These are phyloP conservation scores for Turritis glabra DNA, from an alignment of 345 rosid species.

Conservation along the genomic window DNA sequence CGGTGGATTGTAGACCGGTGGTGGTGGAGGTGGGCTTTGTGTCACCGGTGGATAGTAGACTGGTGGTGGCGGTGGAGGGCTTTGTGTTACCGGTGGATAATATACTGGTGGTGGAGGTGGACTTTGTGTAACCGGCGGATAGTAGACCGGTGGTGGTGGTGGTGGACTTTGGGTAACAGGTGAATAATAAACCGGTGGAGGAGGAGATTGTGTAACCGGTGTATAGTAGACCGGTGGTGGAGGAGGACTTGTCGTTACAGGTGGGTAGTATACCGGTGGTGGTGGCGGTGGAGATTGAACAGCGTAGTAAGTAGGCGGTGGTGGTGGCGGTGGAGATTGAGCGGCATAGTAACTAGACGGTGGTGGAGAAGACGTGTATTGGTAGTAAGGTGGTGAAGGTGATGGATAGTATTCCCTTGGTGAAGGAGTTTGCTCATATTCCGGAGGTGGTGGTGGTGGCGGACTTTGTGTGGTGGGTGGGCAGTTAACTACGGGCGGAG, in stretches of 20 bases:
- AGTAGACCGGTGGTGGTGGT: slow-evolving; percentile 27
- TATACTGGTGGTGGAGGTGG: slow-evolving; percentile 34
- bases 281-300: slow-evolving; percentile 2
- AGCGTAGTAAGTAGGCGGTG: slow-evolving; percentile 10
- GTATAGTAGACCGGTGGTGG: slow-evolving; percentile 33
- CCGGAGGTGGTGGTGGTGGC: slow-evolving; percentile 33
- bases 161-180: slow-evolving; percentile 17
- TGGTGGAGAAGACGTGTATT: slow-evolving; percentile 33
- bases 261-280: slow-evolving; percentile 10
- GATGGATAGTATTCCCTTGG: slow-evolving; percentile 32
- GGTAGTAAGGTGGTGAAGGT: slow-evolving; percentile 35
- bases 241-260: slow-evolving; percentile 7
- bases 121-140: not conserved
- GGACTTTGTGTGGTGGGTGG: slow-evolving; percentile 28
- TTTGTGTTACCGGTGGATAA: slow-evolving; percentile 16
- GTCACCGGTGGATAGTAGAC: not conserved
- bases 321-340: slow-evolving; percentile 39
- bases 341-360: slow-evolving; percentile 24
- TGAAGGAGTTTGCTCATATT: slow-evolving; percentile 20
- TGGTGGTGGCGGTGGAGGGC: slow-evolving; percentile 35
- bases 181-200: slow-evolving; percentile 21
- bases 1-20: slow-evolving; percentile 10
- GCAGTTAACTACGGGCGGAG: slow-evolving; percentile 2
- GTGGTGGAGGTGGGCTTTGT: slow-evolving; percentile 34
- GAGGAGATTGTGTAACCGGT: not conserved